Percentiles rank a stretch among this genome's conserved stretches.
Evolutionary conservation across 768 basidiomycete genomes (phyloP).

Genomic region (Lactarius tabidus): DNA sequence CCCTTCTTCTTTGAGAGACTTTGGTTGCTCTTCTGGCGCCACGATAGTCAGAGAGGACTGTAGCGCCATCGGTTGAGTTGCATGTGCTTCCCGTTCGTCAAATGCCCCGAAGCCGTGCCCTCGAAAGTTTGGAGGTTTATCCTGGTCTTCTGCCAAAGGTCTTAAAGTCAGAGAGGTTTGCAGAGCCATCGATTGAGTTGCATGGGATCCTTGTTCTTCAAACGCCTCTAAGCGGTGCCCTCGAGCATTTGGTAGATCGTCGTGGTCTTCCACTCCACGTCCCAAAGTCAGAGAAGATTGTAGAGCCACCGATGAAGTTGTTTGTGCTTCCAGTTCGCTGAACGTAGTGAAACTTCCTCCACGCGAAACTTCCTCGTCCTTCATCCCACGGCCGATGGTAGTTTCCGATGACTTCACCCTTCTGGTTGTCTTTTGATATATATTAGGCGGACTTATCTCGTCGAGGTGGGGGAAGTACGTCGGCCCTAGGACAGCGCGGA

Average conservation of each 20-base stretch:
- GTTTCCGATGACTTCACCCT: conserved; percentile 5
- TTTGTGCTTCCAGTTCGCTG: conserved; percentile 1
- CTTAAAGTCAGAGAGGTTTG: neutral
- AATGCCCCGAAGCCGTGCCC: neutral
- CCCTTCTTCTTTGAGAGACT: neutral
- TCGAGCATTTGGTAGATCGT: conserved; percentile 6
- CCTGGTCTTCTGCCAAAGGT: neutral
- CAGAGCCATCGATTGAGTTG: neutral
- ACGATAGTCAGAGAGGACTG: conserved; percentile 6
- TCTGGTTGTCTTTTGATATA: conserved; percentile 11
- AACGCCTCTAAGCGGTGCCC: neutral
- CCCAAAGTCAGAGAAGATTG: neutral
- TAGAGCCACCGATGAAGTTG: neutral
- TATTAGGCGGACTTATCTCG: conserved; percentile 18
- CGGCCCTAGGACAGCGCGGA: conserved; percentile 30
- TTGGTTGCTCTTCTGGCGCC: neutral
- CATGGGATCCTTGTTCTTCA: conserved; percentile 1
- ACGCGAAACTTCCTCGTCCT: conserved; percentile 11
- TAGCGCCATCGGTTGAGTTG: neutral
- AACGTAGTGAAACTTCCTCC: neutral
- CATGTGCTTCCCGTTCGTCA: conserved; percentile 5
- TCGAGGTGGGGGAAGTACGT: conserved; percentile 26
- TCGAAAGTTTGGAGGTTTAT: conserved; percentile 4
- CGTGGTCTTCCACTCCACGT: neutral
- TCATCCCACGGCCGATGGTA: neutral